Evolutionary conservation across 805 yeast species (phyloP), one percentile per base, ranked within the genome.

Genomic region (Ogataea pilisensis): DNA sequence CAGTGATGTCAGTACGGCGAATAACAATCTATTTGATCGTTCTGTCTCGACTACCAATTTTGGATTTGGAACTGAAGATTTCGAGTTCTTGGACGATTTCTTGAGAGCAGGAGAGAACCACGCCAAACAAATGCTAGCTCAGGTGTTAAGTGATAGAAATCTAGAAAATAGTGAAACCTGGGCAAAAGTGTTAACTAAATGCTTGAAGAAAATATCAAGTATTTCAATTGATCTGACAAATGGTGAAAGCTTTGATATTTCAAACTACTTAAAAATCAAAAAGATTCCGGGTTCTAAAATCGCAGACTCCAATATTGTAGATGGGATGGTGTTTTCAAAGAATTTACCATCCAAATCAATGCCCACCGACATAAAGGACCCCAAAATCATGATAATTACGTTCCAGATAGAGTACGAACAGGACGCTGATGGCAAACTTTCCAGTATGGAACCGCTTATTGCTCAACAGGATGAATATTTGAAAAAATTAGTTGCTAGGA

Each of bases 341-440:
- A 78, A 81, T 14, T 67, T 90, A 33, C 95, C 96, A 3, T 69
- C 85, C 29, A 86, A 82, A 54, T 60, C 75, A 1, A 95, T 93
- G 99, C 76, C 88, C 0, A 60, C 76, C 5, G 55, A 59, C 19
- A 69, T 95, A 7, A 53, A 57, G 0, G 71, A 76, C 37, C 98
- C 99, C 0, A 75, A 80, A 40, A 84, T 93, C 30, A 78, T 91
- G 43, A 68, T 95, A 14, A 72, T 93, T 5, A 82, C 89, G 70
- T 93, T 93, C 54, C 96, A 97, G 0, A 65, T 93, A 20, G 98
- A 90, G 55, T 93, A 88, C 50, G 87, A 83, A 39, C 88, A 84
- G 49, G 61, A 50, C 21, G 34, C 53, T 8, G 54, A 53, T 25
- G 49, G 51, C 22, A 46, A 35, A 17, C 83, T 88, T 43, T 78